These are phyloP conservation scores for Withania somnifera DNA, from an alignment of 305 asterid species.

Conservation along the genomic window DNA sequence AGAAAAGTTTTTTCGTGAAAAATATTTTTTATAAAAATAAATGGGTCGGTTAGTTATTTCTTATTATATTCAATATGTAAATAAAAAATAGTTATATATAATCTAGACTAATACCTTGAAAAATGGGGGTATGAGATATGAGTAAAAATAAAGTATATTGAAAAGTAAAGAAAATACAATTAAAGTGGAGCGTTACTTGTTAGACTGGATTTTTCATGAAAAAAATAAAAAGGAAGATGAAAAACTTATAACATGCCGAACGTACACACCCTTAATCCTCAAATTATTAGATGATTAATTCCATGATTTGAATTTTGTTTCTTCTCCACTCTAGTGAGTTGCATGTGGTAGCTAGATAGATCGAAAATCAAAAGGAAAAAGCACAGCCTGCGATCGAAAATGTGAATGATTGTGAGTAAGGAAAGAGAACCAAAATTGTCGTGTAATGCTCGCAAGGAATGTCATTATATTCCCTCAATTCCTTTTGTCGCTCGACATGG, in stretches of 20 bases:
- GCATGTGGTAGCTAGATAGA: neutral
- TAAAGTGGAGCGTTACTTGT: neutral
- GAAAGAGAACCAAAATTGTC: constrained; percentile 1
- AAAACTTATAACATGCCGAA: too few species aligned
- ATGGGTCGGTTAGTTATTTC: too few species aligned
- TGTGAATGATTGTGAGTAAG: neutral
- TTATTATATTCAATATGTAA: too few species aligned
- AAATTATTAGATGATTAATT: neutral
- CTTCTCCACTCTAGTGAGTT: neutral
- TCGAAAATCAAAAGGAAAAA: neutral
- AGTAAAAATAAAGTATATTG: too few species aligned
- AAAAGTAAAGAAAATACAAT: neutral
- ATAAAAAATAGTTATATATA: too few species aligned
- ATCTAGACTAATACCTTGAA: too few species aligned
- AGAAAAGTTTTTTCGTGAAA: too few species aligned
- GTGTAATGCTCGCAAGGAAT: constrained; percentile 1
- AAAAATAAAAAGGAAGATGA: too few species aligned
- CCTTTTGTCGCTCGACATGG: constrained; percentile 1
- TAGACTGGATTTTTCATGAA: neutral
- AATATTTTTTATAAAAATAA: too few species aligned
- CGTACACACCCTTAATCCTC: neutral
- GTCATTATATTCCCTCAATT: neutral
- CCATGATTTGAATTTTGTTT: neutral
- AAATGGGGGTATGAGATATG: too few species aligned
- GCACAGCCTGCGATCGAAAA: neutral